These are phyloP conservation scores for Sporopachydermia cereana DNA, from an alignment of 1,139 yeast species.

Conservation along the genomic window DNA sequence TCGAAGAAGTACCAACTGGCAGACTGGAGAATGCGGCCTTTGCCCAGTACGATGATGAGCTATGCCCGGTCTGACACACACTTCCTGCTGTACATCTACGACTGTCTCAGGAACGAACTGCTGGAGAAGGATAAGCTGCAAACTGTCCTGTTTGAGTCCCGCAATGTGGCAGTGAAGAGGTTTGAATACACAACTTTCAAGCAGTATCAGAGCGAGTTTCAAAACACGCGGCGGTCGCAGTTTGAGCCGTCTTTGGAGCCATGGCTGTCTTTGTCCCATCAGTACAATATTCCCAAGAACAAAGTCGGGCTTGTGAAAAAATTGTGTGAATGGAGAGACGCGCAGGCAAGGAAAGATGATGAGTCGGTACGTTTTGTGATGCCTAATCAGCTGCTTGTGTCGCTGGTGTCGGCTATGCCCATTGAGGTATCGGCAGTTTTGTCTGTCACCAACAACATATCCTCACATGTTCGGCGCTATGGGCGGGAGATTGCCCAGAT, in stretches of 20 bases:
- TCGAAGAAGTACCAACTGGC: slow-evolving; percentile 93
- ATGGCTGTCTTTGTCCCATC: slow-evolving; percentile 45
- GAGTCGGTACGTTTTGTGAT: slow-evolving; percentile 76
- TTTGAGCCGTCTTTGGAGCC: slow-evolving; percentile 31
- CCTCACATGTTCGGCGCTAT: slow-evolving; percentile 46
- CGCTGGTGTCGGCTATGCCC: slow-evolving; percentile 49
- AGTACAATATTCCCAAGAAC: slow-evolving; percentile 50
- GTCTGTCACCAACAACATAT: slow-evolving; percentile 35
- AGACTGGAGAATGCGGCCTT: slow-evolving; percentile 92
- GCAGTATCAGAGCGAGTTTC: slow-evolving; percentile 19
- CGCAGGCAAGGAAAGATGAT: slow-evolving; percentile 58
- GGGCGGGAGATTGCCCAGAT: slow-evolving; percentile 47
- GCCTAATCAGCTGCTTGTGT: slow-evolving; percentile 69
- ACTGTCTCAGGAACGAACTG: slow-evolving; percentile 56
- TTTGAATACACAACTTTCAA: slow-evolving; percentile 63
- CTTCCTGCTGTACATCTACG: slow-evolving; percentile 70
- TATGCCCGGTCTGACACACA: slow-evolving; percentile 97
- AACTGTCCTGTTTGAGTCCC: slow-evolving; percentile 61
- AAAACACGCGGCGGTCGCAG: neutral
- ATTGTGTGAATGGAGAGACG: slow-evolving; percentile 77
- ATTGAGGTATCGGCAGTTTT: slow-evolving; percentile 47
- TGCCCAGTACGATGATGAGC: slow-evolving; percentile 61
- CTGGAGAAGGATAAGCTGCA: slow-evolving; percentile 40
- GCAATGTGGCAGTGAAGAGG: slow-evolving; percentile 70
- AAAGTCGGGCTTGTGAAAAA: slow-evolving; percentile 47